Evolutionary conservation across 1,284 basidiomycete genomes (phyloP).

Genomic region (Cutaneotrichosporon cutaneum): DNA sequence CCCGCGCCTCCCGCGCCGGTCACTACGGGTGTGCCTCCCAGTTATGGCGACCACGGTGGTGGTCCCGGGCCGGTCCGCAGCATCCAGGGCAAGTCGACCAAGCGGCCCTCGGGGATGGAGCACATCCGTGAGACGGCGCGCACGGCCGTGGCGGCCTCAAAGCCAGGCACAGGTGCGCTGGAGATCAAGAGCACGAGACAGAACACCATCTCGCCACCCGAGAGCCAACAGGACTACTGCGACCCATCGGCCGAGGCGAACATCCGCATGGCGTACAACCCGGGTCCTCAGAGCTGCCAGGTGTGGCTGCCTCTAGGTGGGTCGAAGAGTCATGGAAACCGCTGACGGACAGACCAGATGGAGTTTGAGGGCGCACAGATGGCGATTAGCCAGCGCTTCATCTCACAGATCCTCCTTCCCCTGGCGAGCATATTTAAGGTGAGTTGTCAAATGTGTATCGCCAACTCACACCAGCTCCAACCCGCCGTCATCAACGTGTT

Average conservation of each 20-base stretch:
- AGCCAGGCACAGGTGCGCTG: slow-evolving; percentile 48
- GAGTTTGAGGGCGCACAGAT: slow-evolving; percentile 33
- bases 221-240: slow-evolving; percentile 75
- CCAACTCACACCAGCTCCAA: slow-evolving; percentile 30
- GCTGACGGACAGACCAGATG: slow-evolving; percentile 20
- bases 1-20: not conserved
- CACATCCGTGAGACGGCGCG: slow-evolving; percentile 54
- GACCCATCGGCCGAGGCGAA: slow-evolving; percentile 72
- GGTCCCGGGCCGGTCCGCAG: not conserved
- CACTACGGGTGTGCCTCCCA: too few species aligned
- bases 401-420: slow-evolving; percentile 59
- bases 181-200: slow-evolving; percentile 62
- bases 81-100: slow-evolving; percentile 11
- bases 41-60: not conserved
- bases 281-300: slow-evolving; percentile 47
- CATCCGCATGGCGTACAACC: slow-evolving; percentile 47
- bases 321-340: slow-evolving; percentile 2
- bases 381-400: slow-evolving; percentile 59
- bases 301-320: slow-evolving; percentile 69
- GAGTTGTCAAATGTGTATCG: slow-evolving; percentile 6
- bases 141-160: slow-evolving; percentile 70
- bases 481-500: slow-evolving; percentile 79
- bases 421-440: slow-evolving; percentile 45
- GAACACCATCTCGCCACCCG: slow-evolving; percentile 70
- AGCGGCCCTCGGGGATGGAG: slow-evolving; percentile 31